Base-by-base conservation (phyloP, 2,329 filamentous ascomycete species). In the Orbilia blumenaviensis region DNA sequence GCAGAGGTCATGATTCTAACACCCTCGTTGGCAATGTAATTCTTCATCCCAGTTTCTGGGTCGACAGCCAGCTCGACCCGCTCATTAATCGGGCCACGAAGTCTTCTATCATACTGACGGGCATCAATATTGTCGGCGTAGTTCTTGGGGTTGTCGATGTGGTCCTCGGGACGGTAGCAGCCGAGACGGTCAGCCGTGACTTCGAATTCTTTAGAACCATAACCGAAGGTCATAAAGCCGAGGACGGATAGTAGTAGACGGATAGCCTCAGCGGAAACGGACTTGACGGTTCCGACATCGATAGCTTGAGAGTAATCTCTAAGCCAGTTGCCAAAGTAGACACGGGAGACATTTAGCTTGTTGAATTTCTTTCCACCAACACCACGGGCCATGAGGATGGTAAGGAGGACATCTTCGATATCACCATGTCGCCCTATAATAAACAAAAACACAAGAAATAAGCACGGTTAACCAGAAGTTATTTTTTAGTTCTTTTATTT, bases 311-410 rank as follows among this genome's bases (percentile, higher is more conserved):
- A 95, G 84, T 97, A 97, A 84, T 97, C 94, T 67, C 89, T 89
- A 34, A 97, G 88, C 94, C 94, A 97, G 85, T 97, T 97, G 78
- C 94, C 94, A 85, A 97, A 97, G 85, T 97, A 97, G 78, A 96
- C 92, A 77, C 93, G 89, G 78, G 94, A 92, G 78, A 97, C 91
- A 81, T 90, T 91, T 81, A 96, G 88, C 85, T 95, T 95, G 85
- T 88, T 89, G 84, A 96, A 97, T 81, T 94, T 96, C 85, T 94
- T 93, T 78, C 84, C 85, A 18, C 88, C 89, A 38, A 87, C 86
- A 42, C 87, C 86, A 75, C 87, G 86, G 46, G 89, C 88, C 82
- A 91, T 88, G 54, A 84, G 78, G 68, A 97, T 86, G 75, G 88
- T 89, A 73, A 96, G 88, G 66, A 97, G 89, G 34, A 91, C 90